Percentiles rank a stretch among this genome's conserved stretches.
These are phyloP conservation scores for Neopestalotiopsis sp. DNA, from an alignment of 2,329 filamentous ascomycete species.

Conservation along the genomic window DNA sequence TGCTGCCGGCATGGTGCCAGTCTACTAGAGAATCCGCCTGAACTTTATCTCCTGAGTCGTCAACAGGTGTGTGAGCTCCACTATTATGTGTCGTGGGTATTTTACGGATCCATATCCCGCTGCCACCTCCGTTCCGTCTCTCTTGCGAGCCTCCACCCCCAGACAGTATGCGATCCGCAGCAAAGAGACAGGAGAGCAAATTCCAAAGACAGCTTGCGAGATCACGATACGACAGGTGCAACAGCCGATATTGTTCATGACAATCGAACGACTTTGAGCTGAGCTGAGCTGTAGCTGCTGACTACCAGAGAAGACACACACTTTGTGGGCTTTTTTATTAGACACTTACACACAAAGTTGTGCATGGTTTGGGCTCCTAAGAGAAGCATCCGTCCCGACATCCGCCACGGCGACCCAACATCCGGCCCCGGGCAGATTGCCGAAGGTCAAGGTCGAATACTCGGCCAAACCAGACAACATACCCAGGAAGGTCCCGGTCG, in stretches of 20 bases:
- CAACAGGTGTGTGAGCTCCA: not conserved
- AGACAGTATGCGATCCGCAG: conserved; percentile 12
- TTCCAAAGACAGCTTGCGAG: not conserved
- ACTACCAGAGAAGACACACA: conserved; percentile 1
- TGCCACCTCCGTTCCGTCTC: conserved; percentile 10
- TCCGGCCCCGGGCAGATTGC: conserved; percentile 10
- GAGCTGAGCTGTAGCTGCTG: not conserved
- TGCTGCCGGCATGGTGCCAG: not conserved
- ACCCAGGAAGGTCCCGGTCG: not conserved
- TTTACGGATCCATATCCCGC: conserved; percentile 16
- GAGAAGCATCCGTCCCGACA: conserved; percentile 4
- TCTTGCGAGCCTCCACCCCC: not conserved
- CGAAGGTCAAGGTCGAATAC: conserved; percentile 7
- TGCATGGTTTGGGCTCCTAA: not conserved
- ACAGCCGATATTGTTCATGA: conserved; percentile 7
- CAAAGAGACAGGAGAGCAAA: not conserved
- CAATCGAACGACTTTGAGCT: conserved; percentile 4
- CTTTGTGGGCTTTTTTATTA: not conserved
- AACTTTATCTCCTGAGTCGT: conserved; percentile 12
- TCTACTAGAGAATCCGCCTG: not conserved
- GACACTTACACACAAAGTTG: not conserved
- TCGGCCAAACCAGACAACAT: conserved; percentile 6
- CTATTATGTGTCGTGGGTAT: conserved; percentile 12
- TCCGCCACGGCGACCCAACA: not conserved
- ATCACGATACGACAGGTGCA: conserved; percentile 6